A percentile compares a stretch with the other conserved stretches of the same genome.
Evolutionary conservation across 1,139 yeast species (phyloP).

Genomic region (Protomyces gravidus): DNA sequence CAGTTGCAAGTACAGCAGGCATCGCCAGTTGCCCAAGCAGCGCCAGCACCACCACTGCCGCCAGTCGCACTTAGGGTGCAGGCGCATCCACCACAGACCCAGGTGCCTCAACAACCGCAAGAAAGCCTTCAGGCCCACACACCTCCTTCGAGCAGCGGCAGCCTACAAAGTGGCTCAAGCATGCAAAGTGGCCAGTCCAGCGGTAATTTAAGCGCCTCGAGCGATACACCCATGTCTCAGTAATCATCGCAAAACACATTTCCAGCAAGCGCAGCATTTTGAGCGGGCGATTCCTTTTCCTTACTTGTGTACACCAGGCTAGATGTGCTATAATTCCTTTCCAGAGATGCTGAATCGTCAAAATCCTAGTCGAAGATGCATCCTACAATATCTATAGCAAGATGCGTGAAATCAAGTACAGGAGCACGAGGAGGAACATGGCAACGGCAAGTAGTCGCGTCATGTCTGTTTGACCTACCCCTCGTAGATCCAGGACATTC

Average conservation of each 20-base stretch:
- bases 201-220: background rate
- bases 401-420: background rate
- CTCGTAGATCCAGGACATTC: slow-evolving; percentile 16
- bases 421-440: background rate
- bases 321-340: background rate
- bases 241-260: background rate
- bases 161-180: background rate
- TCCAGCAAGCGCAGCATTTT: background rate
- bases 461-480: background rate
- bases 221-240: background rate
- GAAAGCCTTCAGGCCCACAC: background rate
- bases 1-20: too few species aligned
- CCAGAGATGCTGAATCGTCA: too few species aligned
- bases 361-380: background rate
- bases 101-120: background rate
- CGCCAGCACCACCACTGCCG: background rate
- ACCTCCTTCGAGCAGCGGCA: background rate
- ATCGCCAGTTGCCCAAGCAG: too few species aligned
- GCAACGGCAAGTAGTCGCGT: background rate
- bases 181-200: too few species aligned
- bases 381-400: too few species aligned
- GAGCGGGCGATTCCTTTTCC: background rate
- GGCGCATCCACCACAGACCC: slow-evolving; percentile 1
- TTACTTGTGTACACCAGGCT: background rate
- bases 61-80: background rate